Conservation (phyloP, 78 protist species). For the Monosiga brevicollis region DNA sequence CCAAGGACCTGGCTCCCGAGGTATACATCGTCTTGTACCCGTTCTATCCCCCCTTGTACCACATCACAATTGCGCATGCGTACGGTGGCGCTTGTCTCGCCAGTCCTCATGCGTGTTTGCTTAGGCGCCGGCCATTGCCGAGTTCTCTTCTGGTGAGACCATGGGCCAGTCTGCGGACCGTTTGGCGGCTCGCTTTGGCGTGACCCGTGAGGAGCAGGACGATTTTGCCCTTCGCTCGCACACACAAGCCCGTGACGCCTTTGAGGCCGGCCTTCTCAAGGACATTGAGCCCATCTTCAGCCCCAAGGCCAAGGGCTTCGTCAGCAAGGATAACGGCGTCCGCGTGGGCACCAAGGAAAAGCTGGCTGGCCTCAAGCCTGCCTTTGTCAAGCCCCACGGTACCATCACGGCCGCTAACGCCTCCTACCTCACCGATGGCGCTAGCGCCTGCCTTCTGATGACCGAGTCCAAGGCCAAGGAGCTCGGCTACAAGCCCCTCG, state of each 20-base stretch:
- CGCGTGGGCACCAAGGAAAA: constrained; percentile 23
- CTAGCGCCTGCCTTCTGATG: constrained; percentile 35
- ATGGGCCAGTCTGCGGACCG: constrained; percentile 70
- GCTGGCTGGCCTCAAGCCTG: constrained; percentile 38
- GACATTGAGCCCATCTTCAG: constrained; percentile 1
- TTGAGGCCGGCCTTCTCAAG: constrained; percentile 9
- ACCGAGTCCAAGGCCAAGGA: constrained; percentile 21
- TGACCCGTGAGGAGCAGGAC: constrained; percentile 51
- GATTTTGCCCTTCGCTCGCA: constrained; percentile 49
- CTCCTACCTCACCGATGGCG: constrained; percentile 35
- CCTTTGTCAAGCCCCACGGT: constrained; percentile 62
- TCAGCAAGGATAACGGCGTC: constrained; percentile 33
- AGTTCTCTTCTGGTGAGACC: constrained; percentile 49
- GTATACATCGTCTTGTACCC: too few species aligned
- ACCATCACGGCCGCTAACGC: constrained; percentile 57
- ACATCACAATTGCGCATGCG: too few species aligned
- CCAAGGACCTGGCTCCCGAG: constrained; percentile 27
- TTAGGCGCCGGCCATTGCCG: constrained; percentile 56
- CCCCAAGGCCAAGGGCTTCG: not conserved
- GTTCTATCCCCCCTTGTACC: too few species aligned
- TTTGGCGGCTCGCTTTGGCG: constrained; percentile 31
- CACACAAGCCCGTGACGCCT: constrained; percentile 25
- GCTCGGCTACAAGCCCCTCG: constrained; percentile 29
- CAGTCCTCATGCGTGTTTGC: too few species aligned
- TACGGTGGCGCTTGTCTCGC: too few species aligned